Evolutionary conservation across 306 rosid genomes (phyloP), one percentile per base, ranked within the genome.

Genomic region (Cotoneaster glaucophyllus): DNA sequence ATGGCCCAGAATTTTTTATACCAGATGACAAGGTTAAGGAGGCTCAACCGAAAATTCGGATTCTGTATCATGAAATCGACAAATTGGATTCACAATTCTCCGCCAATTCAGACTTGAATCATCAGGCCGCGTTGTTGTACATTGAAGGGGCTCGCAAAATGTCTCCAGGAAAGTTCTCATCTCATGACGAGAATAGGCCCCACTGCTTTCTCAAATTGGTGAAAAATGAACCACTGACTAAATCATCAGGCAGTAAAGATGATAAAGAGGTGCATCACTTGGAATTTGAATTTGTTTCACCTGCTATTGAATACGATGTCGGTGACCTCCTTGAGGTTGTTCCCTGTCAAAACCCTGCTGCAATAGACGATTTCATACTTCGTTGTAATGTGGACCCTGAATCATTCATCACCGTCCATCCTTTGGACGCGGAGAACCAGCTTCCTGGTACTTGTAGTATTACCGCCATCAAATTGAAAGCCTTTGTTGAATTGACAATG

Each of bases 291-390:
- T 87, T 81, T 87, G 82, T 87, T 77, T 87, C 93, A 44, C 70
- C 86, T 75, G 98, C 73, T 69, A 54, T 87, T 75, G 75, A 86
- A 76, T 94, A 94, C 71, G 90, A 88, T 71, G 84, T 67, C 56
- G 98, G 98, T 79, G 97, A 89, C 70, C 71, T 85, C 73, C 86
- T 95, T 61, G 98, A 94, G 82, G 77, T 92, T 80, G 96, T 95
- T 52, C 97, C 98, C 19, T 67, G 85, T 82, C 98, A 95, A 86
- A 85, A 79, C 76, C 81, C 84, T 22, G 84, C 90, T 70, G 89
- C 87, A 68, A 85, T 95, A 57, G 91, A 92, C 68, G 84, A 90
- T 63, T 95, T 95, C 83, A 80, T 95, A 28, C 82, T 43, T 66
- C 85, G 88, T 45, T 95, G 97, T 84, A 80, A 84, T 83, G 84